A percentile compares a stretch with the other conserved stretches of the same genome.
These are phyloP conservation scores for Penicillium nucicola DNA, from an alignment of 495 filamentous ascomycete species.

Conservation along the genomic window DNA sequence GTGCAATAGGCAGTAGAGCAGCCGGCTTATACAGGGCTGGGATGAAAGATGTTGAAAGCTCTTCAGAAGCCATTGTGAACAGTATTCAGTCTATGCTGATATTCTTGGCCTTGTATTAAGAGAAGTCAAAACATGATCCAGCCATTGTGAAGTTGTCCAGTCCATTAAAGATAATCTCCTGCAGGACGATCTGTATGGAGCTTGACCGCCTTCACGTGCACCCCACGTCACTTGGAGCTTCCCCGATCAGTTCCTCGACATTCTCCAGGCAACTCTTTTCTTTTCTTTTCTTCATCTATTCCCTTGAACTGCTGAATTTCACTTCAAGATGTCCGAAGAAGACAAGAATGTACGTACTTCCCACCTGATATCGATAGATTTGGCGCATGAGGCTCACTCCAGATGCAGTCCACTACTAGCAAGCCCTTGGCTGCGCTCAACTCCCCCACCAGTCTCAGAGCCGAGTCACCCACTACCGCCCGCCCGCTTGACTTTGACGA, in stretches of 20 bases:
- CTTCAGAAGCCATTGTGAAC: constrained; percentile 43
- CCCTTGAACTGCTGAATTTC: not conserved
- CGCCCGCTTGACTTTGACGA: constrained; percentile 83
- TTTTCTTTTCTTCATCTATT: not conserved
- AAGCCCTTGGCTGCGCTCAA: constrained; percentile 26
- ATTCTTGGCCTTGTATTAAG: not conserved
- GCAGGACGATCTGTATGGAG: constrained; percentile 19
- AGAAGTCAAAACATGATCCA: not conserved
- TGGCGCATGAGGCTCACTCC: constrained; percentile 22
- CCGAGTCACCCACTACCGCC: constrained; percentile 84
- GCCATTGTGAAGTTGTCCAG: constrained; percentile 4
- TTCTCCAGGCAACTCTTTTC: constrained; percentile 23
- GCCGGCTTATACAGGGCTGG: constrained; percentile 76
- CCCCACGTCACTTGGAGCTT: constrained; percentile 41
- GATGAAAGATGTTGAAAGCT: constrained; percentile 64
- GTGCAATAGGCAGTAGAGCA: constrained; percentile 72
- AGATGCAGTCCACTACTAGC: constrained; percentile 29
- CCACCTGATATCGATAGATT: not conserved
- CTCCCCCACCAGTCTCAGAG: constrained; percentile 34
- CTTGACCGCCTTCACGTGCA: constrained; percentile 31
- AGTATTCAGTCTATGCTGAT: not conserved
- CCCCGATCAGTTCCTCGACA: constrained; percentile 24
- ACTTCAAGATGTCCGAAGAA: constrained; percentile 37
- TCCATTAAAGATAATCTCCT: not conserved
- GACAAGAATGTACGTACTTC: constrained; percentile 35